Conservation (phyloP, 2,329 filamentous ascomycete species). For the Colletotrichum sp. region DNA sequence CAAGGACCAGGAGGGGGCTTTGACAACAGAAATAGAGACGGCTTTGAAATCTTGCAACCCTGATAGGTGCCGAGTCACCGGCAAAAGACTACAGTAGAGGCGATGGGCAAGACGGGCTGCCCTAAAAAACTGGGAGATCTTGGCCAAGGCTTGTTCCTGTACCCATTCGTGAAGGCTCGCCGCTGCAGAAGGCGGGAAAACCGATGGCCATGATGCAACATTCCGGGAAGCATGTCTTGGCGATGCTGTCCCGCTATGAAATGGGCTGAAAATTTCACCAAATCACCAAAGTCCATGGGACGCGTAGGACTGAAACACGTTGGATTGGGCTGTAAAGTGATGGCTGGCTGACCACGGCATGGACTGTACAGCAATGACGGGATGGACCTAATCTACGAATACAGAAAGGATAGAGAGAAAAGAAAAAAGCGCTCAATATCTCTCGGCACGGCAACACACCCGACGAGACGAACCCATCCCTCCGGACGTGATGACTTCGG, state of each 20-base stretch:
- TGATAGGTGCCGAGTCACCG: neutral
- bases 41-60: neutral
- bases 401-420: neutral
- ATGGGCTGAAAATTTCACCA: neutral
- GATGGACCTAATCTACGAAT: neutral
- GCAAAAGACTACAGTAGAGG: neutral
- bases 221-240: neutral
- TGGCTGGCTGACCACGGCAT: neutral
- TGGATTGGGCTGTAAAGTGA: neutral
- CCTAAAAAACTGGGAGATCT: neutral
- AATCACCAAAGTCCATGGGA: neutral
- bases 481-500: neutral
- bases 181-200: neutral
- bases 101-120: neutral
- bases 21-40: neutral
- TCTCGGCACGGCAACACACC: neutral
- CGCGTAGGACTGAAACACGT: neutral
- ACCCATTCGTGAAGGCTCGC: neutral
- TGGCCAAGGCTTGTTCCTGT: neutral
- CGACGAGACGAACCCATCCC: neutral
- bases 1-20: neutral
- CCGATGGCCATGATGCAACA: neutral
- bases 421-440: neutral
- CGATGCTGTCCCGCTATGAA: neutral
- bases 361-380: neutral